phyloP scores from a whole-genome alignment of 1,284 basidiomycete species.

The Austroboletus niveus region DNA sequence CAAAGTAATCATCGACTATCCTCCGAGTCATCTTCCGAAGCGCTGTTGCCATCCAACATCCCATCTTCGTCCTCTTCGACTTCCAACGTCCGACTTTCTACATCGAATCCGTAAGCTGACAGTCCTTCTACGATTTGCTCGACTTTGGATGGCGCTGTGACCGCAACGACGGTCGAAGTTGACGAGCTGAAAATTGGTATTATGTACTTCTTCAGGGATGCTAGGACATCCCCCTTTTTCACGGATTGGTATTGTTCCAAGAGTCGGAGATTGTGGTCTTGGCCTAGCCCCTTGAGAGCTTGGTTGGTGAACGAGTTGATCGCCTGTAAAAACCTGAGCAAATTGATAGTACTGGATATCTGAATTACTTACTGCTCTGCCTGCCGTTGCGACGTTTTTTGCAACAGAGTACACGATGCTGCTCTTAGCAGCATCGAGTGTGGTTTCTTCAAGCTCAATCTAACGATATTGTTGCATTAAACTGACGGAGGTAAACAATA shows the following conservation, averaged over 20 bases:
- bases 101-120: conserved; percentile 69
- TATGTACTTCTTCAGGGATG: conserved; percentile 73
- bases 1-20: conserved; percentile 12
- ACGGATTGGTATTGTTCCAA: conserved; percentile 79
- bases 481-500: background rate
- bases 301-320: conserved; percentile 83
- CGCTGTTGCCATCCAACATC: conserved; percentile 31
- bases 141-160: conserved; percentile 80
- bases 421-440: conserved; percentile 90
- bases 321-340: conserved; percentile 48
- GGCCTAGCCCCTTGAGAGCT: conserved; percentile 76
- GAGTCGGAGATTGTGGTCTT: conserved; percentile 71
- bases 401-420: conserved; percentile 86
- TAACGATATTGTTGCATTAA: conserved; percentile 32
- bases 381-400: conserved; percentile 79
- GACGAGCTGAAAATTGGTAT: conserved; percentile 83
- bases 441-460: conserved; percentile 81
- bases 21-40: conserved; percentile 29
- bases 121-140: conserved; percentile 72
- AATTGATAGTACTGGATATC: background rate
- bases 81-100: conserved; percentile 71
- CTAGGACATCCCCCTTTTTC: conserved; percentile 74
- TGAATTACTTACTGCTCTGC: conserved; percentile 65
- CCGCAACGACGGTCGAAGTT: conserved; percentile 78
- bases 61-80: conserved; percentile 55